Base-by-base conservation (phyloP, 257 asterid genomes). In the Schizonepeta tenuifolia region DNA sequence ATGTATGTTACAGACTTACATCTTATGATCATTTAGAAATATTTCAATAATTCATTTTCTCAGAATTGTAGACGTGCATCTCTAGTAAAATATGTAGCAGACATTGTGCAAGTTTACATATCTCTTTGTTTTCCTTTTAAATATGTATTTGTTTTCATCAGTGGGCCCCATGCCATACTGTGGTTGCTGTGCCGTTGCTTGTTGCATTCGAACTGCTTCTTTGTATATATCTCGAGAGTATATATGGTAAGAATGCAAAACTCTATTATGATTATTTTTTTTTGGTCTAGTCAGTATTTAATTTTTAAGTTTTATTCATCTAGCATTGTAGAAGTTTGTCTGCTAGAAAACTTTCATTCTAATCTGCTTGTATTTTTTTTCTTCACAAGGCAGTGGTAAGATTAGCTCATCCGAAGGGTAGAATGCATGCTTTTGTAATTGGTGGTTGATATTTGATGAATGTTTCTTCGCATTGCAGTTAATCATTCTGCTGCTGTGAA, bases 141-240 rank as follows among this genome's bases (percentile, higher is more conserved):
- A 60, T 61, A 65, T 57, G n/a, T 51, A 24, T 46, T 69, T 51
- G 18, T 67, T 76, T 65, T 87, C 85, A 75, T 43, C 65, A 95
- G 99, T 95, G 98, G 99, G 98, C 99, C 75, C 99, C 99, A 21
- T 95, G 99, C 79, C 99, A 95, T 86, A 84, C 97, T 41, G 93
- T 92, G 80, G 98, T 89, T 84, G 99, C 96, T 47, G 85, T 77
- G 75, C 98, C 99, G 9, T 81, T 95, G 91, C 92, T 95, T 67
- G 82, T 92, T 72, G 94, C 98, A 50, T 95, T 95, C 74, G 99
- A 95, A 80, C 89, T 95, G 84, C 99, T 95, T 78, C 98, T 95
- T 69, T 95, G 98, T 82, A 87, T 92, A 79, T 84, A 92, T 84
- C 99, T 95, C 12, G 93, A 95, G 89, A 86, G 96, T 82, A 54